phyloP scores from a whole-genome alignment of 202 grass and related monocot genomes.

The Cymbopogon flexuosus region DNA sequence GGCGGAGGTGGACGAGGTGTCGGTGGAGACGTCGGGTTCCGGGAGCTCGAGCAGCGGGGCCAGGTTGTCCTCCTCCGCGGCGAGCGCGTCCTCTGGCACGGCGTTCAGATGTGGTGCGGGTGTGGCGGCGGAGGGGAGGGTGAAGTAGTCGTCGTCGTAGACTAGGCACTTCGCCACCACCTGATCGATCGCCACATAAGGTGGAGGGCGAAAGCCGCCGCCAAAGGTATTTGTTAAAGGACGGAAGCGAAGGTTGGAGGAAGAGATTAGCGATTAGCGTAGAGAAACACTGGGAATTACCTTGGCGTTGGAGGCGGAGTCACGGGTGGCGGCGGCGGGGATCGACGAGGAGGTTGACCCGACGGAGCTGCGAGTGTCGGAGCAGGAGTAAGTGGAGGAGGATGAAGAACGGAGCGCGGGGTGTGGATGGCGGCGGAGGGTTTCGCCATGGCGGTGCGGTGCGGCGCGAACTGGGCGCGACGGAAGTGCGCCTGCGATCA shows the following conservation, averaged over 20 bases:
- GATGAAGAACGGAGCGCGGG: neutral
- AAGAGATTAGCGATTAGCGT: neutral
- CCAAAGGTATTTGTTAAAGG: neutral
- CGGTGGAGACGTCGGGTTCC: too few relatives aligned
- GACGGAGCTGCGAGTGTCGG: neutral
- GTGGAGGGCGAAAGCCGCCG: neutral
- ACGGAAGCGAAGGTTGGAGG: neutral
- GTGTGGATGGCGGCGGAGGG: neutral
- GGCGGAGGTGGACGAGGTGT: too few relatives aligned
- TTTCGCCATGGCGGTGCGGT: constrained; percentile 24
- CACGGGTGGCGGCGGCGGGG: neutral
- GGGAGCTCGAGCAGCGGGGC: too few relatives aligned
- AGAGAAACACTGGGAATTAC: neutral
- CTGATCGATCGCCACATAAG: neutral
- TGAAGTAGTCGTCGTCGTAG: constrained; percentile 27
- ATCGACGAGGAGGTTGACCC: neutral
- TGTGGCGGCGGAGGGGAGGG: neutral
- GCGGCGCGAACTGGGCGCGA: neutral
- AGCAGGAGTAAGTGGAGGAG: neutral
- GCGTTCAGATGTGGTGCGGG: too few relatives aligned
- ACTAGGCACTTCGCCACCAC: constrained; percentile 32
- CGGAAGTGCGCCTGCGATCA: neutral
- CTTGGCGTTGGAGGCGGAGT: constrained; percentile 1
- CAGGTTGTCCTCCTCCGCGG: neutral
- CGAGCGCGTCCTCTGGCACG: neutral